A percentile compares a stretch with the other conserved stretches of the same genome.
phyloP scores from a whole-genome alignment of 192 early-diverging fungal species.

The Jimgerdemannia lactiflua region DNA sequence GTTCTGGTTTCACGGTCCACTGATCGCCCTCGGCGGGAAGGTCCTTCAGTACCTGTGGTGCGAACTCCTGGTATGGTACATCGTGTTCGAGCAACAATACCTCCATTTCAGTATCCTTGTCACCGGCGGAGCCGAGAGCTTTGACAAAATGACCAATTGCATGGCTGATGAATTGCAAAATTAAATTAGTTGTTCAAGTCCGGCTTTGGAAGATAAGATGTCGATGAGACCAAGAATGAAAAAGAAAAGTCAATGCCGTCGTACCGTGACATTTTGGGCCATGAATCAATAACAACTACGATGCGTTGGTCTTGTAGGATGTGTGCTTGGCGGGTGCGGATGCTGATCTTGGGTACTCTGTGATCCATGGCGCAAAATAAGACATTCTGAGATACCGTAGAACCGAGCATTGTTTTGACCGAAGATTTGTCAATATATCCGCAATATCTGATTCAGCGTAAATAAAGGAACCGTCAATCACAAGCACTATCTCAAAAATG shows the following conservation, averaged over 20 bases:
- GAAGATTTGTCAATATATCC: slow-evolving; percentile 82
- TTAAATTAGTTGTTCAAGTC: neutral
- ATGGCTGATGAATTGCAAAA: slow-evolving; percentile 29
- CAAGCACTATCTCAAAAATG: too few species aligned
- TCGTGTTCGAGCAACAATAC: slow-evolving; percentile 96
- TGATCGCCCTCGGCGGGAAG: slow-evolving; percentile 85
- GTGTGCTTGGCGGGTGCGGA: slow-evolving; percentile 87
- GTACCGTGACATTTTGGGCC: slow-evolving; percentile 76
- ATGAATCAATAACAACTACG: slow-evolving; percentile 91
- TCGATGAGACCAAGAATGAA: too few species aligned
- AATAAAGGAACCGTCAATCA: neutral
- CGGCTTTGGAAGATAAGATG: too few species aligned
- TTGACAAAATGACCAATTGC: slow-evolving; percentile 94
- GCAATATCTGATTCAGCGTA: slow-evolving; percentile 52
- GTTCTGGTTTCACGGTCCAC: slow-evolving; percentile 76
- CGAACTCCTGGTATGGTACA: slow-evolving; percentile 93
- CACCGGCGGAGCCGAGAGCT: slow-evolving; percentile 89
- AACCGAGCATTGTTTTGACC: slow-evolving; percentile 50
- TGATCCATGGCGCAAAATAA: slow-evolving; percentile 90
- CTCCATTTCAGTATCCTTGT: slow-evolving; percentile 93
- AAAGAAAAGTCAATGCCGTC: too few species aligned
- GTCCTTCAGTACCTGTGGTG: slow-evolving; percentile 75
- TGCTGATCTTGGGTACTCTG: slow-evolving; percentile 90
- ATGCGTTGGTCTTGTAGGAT: slow-evolving; percentile 79
- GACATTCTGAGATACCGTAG: slow-evolving; percentile 66